Evolutionary conservation across 1,284 basidiomycete genomes (phyloP), one percentile per base, ranked within the genome.

Genomic region (Malassezia obtusa): DNA sequence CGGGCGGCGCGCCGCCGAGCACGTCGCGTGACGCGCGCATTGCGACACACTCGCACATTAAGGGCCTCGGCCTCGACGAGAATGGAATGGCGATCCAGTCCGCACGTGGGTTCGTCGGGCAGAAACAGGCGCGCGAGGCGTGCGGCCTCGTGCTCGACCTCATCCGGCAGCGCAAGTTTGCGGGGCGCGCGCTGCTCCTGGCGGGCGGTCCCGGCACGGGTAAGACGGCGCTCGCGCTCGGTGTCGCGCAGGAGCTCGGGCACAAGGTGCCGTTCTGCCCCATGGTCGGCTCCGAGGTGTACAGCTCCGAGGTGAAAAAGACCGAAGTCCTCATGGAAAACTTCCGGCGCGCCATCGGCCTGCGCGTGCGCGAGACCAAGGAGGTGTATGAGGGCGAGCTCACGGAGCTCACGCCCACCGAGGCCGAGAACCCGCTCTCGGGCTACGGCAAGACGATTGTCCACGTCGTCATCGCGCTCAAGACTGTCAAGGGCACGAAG

Each of bases 371-470:
- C 47, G 92, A 98, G 77, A 95, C 90, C 2, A 98, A 98, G 75
- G 90, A 95, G 72, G 90, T 98, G 9, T 98, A 92, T 76, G 92
- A 98, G 75, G 92, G 92, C 56, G 94, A 98, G 76, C 87, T 98
- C 30, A 96, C 91, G 8, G 92, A 98, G 73, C 77, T 98, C 57
- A 95, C 92, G 2, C 92, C 92, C 0, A 84, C 88, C 28, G 94
- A 73, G 56, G 59, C 63, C 10, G 68, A 68, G 45, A 71, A 73
- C 36, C 68, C 69, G 6, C 51, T 73, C 4, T 68, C 87, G 53
- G 92, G 92, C 39, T 98, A 98, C 75, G 94, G 92, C 64, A 98
- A 98, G 78, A 96, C 92, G 1, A 89, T 98, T 54, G 89, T 89
- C 25, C 90, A 95, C 77, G 92, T 98, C 62, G 81, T 96, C 50